phyloP scores from a whole-genome alignment of 2,329 filamentous ascomycete species.

The Colletotrichum orbiculare region DNA sequence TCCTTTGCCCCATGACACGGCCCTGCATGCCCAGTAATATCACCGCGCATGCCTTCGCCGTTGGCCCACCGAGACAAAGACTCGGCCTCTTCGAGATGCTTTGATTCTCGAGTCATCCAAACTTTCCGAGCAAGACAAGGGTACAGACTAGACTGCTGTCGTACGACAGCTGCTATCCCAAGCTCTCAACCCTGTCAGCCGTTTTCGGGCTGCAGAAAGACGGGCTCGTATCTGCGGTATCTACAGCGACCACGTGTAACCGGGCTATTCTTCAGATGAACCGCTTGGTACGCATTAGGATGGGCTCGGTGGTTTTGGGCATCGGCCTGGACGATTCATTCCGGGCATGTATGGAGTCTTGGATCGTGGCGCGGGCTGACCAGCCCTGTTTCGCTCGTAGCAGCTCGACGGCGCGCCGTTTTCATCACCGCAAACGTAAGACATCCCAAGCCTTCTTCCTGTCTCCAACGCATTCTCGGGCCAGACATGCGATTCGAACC shows the following conservation, averaged over 20 bases:
- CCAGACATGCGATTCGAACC: conserved; percentile 2
- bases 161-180: conserved; percentile 1
- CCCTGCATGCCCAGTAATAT: neutral
- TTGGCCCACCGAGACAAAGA: neutral
- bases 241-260: conserved; percentile 8
- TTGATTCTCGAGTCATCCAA: conserved; percentile 4
- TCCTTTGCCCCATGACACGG: neutral
- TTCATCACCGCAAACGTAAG: conserved; percentile 13
- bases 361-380: neutral
- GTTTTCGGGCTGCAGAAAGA: conserved; percentile 11
- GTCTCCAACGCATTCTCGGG: neutral
- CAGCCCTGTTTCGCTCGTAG: conserved; percentile 3
- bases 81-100: neutral
- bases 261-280: neutral
- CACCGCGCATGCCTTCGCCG: neutral
- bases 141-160: neutral
- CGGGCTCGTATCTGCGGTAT: conserved; percentile 13
- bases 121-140: conserved; percentile 3
- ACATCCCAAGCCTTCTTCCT: neutral
- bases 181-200: conserved; percentile 9
- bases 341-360: neutral
- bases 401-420: conserved; percentile 1
- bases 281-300: neutral
- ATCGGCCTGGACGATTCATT: neutral
- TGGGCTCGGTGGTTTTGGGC: neutral